These are phyloP conservation scores for Penicillium vulpinum DNA, from an alignment of 2,329 filamentous ascomycete species.

Conservation along the genomic window DNA sequence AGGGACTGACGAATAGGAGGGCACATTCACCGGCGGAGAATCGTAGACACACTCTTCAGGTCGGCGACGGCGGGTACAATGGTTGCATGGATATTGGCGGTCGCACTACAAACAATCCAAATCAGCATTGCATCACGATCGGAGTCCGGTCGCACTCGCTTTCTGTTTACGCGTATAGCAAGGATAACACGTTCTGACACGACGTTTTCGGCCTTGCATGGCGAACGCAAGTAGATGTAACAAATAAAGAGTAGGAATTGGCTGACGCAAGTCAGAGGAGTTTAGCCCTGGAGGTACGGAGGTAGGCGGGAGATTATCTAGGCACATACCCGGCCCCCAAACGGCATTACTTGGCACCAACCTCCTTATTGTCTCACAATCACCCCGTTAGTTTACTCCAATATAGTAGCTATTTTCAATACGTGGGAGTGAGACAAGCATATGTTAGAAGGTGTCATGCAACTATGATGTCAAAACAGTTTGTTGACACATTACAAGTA, in stretches of 20 bases:
- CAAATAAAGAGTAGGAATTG: neutral
- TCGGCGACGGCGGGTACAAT: slow-evolving; percentile 1
- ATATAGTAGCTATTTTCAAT: no score
- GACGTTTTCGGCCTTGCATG: neutral
- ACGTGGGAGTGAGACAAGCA: no score
- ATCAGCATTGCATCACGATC: neutral
- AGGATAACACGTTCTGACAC: neutral
- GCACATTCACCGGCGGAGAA: neutral
- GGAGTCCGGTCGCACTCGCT: neutral
- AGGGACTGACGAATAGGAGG: neutral
- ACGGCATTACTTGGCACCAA: no score
- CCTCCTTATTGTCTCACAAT: no score
- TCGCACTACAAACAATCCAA: neutral
- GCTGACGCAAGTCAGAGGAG: neutral
- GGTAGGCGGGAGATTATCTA: neutral
- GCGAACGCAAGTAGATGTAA: neutral
- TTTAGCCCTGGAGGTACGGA: neutral
- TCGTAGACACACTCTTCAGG: neutral
- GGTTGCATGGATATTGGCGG: slow-evolving; percentile 2
- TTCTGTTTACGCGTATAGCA: neutral
- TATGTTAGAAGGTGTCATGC: no score
- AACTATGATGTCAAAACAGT: no score
- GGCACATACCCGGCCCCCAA: no score
- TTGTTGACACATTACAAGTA: no score
- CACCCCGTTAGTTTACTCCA: no score